Base-by-base conservation (phyloP, 371 early-diverging fungal genomes). In the Syncephalastrum racemosum region DNA sequence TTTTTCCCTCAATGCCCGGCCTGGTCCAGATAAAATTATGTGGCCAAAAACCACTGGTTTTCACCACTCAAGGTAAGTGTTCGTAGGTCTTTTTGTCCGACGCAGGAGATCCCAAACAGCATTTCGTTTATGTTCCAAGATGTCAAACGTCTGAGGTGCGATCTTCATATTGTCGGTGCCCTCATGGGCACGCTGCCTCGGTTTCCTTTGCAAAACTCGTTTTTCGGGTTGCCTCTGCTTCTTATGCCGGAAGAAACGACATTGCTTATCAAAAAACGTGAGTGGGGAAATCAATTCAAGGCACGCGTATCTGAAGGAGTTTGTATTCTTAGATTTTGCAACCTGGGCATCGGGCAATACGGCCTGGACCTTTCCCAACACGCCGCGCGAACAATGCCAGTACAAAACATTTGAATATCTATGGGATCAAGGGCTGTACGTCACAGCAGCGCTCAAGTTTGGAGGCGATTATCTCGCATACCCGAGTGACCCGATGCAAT, bases 401-500 rank as follows among this genome's bases (percentile, higher is more conserved):
- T 79, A 57, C 53, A 60, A 54, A 20, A 66, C 85, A 6, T 88
- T 77, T 58, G 54, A 71, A 39, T 68, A 74, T 54, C 63, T 87
- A 20, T 87, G 85, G 85, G 59, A 59, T 5, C 55, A 64, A 24
- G 77, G 77, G 6, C 73, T 70, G 25, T 86, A 67, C 56, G 64
- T 86, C 16, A 81, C 83, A 7, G 60, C 68, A 18, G 86, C 85
- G 7, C 64, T 73, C 39, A 84, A 84, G 58, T 88, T 86, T 69
- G 88, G 88, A 4, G 85, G 86, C 1, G 82, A 88, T 46, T 88
- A 66, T 60, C 62, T 88, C 19, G 64, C 81, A 5, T 88, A 88
- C 68, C 71, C 70, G 2, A 75, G 78, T 16, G 83, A 84, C 55
- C 84, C 83, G 4, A 66, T 78, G 47, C 64, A 71, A 3, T 76